Base-by-base conservation (phyloP, 2,329 filamentous ascomycete species). In the Eutypella sp. region DNA sequence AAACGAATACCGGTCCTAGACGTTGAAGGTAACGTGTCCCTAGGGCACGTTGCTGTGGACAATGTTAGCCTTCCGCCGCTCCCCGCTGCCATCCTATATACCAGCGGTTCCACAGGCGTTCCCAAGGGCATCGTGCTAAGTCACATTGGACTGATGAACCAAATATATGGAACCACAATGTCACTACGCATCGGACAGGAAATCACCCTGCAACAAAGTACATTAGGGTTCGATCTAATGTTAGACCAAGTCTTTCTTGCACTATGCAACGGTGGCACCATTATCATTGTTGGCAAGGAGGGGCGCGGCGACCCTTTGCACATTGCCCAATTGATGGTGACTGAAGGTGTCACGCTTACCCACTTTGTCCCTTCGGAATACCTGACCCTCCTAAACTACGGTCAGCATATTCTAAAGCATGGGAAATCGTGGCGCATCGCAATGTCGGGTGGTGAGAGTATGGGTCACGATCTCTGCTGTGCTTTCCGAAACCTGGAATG, bases 51-150 rank as follows among this genome's bases (percentile, higher is more conserved):
- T 11, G 36, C 36, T 11, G 36, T 22, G 9, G 10, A 5, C 9
- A 38, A 20, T 2, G 29, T 33, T 16, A 33, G 29, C 29, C 15
- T 15, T 5, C 13, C 29, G 15, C 13, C 29, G 5, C 13, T 33
- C 16, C 15, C 18, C n/a, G 36, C 36, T 5, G 8, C 10, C 10
- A 53, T 67, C 6, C 40, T 67, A 1, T 68, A 56, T 45, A 49
- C 50, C 11, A 46, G 53, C 43, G 44, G 51, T 33, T 39, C 46
- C 19, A 50, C 59, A 41, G 43, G 55, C 40, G 52, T 6, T 0
- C 68, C 68, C 3, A 71, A 70, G 47, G 68, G 66, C 2, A 58
- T 67, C 18, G 11, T 54, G 0, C 31, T 64, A 2, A 51, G 16
- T 2, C 57, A 60, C 27, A 25, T 19, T 9, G 42, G 31, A 3